phyloP scores from a whole-genome alignment of 78 protist genomes.

The Dictyostelium intermedium region DNA sequence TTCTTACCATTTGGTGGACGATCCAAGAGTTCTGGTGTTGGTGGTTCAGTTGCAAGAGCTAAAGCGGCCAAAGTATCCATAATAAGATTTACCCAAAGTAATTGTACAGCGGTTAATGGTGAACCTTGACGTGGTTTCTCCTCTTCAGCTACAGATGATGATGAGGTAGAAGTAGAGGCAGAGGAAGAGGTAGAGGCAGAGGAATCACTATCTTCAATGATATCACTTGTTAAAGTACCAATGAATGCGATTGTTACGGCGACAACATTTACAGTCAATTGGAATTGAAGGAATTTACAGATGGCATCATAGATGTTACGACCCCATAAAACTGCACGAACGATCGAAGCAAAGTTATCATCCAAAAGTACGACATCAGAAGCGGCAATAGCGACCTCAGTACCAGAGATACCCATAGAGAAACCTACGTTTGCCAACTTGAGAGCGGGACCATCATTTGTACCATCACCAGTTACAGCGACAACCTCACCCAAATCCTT shows the following conservation, averaged over 20 bases:
- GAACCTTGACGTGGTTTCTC: conserved; percentile 21
- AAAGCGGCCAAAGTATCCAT: conserved; percentile 99
- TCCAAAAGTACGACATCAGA: conserved; percentile 95
- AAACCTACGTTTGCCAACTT: conserved; percentile 98
- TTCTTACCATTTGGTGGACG: conserved; percentile 89
- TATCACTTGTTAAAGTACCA: conserved; percentile 77
- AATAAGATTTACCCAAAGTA: conserved; percentile 99
- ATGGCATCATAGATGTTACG: conserved; percentile 95
- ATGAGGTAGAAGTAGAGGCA: neutral
- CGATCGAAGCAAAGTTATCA: conserved; percentile 96
- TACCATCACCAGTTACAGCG: conserved; percentile 99
- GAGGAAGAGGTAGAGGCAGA: neutral
- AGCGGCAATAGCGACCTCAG: conserved; percentile 90
- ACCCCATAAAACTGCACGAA: conserved; percentile 97
- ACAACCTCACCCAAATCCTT: conserved; percentile 92
- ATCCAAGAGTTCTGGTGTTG: conserved; percentile 87
- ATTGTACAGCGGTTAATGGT: conserved; percentile 95
- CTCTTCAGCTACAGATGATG: too few species aligned
- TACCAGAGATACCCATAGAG: conserved; percentile 98
- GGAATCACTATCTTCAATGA: neutral
- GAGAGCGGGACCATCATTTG: conserved; percentile 98
- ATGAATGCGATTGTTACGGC: conserved; percentile 93
- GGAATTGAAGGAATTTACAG: conserved; percentile 97
- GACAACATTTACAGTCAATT: conserved; percentile 95
- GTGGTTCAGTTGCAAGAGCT: conserved; percentile 99